Percentiles rank a stretch among this genome's conserved stretches.
Conservation (phyloP, 2,329 filamentous ascomycete genomes). For the Zymoseptoria pseudotritici region DNA sequence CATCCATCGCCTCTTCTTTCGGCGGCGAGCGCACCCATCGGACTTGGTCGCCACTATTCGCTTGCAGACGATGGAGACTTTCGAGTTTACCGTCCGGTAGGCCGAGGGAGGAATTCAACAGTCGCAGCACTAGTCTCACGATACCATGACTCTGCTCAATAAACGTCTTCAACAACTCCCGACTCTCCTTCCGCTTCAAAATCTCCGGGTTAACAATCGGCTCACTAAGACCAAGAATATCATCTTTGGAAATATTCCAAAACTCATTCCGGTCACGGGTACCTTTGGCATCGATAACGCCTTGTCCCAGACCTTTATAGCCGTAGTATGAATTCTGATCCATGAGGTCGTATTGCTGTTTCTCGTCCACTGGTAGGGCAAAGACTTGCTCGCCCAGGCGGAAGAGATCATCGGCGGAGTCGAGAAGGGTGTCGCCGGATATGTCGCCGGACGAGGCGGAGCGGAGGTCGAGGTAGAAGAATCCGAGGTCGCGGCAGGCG, state of each 20-base stretch:
- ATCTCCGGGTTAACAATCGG: constrained; percentile 37
- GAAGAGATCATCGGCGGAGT: constrained; percentile 42
- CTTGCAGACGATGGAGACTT: constrained; percentile 40
- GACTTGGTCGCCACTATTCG: constrained; percentile 46
- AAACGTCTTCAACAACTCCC: constrained; percentile 36
- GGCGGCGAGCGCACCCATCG: constrained; percentile 46
- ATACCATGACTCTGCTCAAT: constrained; percentile 40
- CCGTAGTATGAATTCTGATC: constrained; percentile 46
- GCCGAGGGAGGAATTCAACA: constrained; percentile 39
- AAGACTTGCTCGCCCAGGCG: constrained; percentile 41
- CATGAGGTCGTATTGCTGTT: constrained; percentile 48
- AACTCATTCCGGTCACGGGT: constrained; percentile 48
- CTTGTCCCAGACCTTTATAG: constrained; percentile 31
- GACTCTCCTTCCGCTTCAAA: constrained; percentile 32
- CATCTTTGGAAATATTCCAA: constrained; percentile 51
- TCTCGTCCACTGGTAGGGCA: constrained; percentile 43
- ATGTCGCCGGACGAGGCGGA: constrained; percentile 5
- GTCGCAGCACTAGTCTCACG: constrained; percentile 37
- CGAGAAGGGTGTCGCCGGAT: constrained; percentile 35
- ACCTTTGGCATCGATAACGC: constrained; percentile 41
- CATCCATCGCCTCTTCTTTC: constrained; percentile 33
- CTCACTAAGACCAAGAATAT: constrained; percentile 36
- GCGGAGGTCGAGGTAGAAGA: constrained; percentile 50
- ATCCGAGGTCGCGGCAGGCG: constrained; percentile 40
- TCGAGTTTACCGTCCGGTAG: constrained; percentile 37